Conservation (phyloP, 768 basidiomycete species). For the Lactifluus hygrophoroides region DNA sequence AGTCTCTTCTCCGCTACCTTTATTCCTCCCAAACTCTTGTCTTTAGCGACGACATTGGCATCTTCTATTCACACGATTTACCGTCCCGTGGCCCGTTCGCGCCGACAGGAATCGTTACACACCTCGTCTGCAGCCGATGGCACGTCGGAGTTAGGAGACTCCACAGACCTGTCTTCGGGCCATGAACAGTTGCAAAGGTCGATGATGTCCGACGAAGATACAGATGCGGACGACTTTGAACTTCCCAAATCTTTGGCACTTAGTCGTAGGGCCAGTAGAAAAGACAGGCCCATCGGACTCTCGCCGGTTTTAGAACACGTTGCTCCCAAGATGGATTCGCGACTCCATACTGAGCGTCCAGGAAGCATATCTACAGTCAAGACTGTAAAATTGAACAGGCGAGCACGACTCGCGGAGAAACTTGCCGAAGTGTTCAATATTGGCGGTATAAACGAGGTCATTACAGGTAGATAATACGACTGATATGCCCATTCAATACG, state of each 20-base stretch:
- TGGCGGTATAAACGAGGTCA: slow-evolving; percentile 72
- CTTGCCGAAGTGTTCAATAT: slow-evolving; percentile 83
- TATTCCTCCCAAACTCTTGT: not conserved
- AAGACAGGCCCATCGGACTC: slow-evolving; percentile 4
- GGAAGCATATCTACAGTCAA: slow-evolving; percentile 57
- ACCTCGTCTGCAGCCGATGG: slow-evolving; percentile 14
- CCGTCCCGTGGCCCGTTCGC: slow-evolving; percentile 66
- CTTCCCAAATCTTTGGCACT: slow-evolving; percentile 9
- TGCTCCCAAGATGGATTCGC: slow-evolving; percentile 10
- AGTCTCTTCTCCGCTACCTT: not conserved
- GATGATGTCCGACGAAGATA: slow-evolving; percentile 18
- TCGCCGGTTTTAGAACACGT: slow-evolving; percentile 10
- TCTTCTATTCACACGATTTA: slow-evolving; percentile 88
- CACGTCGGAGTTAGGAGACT: slow-evolving; percentile 17
- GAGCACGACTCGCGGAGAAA: slow-evolving; percentile 76
- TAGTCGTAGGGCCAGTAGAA: slow-evolving; percentile 4
- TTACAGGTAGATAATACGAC: slow-evolving; percentile 49
- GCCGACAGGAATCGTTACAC: slow-evolving; percentile 31
- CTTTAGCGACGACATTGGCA: slow-evolving; percentile 43
- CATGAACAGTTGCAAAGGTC: slow-evolving; percentile 2
- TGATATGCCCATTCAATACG: slow-evolving; percentile 4
- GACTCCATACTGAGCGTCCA: slow-evolving; percentile 17
- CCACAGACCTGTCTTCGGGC: not conserved
- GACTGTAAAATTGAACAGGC: slow-evolving; percentile 59
- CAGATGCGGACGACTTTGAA: slow-evolving; percentile 21